Evolutionary conservation across 805 yeast genomes (phyloP).

Genomic region (Dipodascopsis uninucleata): DNA sequence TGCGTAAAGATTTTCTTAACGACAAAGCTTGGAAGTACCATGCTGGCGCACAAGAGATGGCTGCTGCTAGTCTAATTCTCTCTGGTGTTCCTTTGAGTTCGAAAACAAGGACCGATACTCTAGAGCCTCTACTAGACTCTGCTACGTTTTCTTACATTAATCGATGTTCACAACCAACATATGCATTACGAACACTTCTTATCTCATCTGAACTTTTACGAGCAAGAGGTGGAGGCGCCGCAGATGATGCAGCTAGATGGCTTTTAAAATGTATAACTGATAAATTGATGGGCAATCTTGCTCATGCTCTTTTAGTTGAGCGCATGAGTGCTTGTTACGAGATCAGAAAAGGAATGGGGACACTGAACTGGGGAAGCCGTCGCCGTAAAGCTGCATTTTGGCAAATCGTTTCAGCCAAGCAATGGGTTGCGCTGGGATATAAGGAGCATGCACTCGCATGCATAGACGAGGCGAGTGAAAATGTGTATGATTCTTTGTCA

Average conservation of each 20-base stretch:
- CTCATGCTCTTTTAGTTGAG: conserved; percentile 51
- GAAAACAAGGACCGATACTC: conserved; percentile 51
- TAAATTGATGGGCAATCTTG: conserved; percentile 40
- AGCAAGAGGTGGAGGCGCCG: conserved; percentile 41
- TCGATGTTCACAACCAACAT: conserved; percentile 63
- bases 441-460: conserved; percentile 34
- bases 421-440: conserved; percentile 49
- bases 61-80: conserved; percentile 66
- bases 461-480: conserved; percentile 32
- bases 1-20: conserved; percentile 69
- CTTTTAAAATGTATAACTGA: conserved; percentile 45
- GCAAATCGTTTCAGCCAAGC: conserved; percentile 68
- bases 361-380: conserved; percentile 43
- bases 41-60: conserved; percentile 82
- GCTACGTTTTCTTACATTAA: conserved; percentile 71
- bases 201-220: conserved; percentile 68
- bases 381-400: conserved; percentile 73
- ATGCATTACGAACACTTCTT: conserved; percentile 64
- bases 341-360: conserved; percentile 25
- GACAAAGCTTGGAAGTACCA: conserved; percentile 78
- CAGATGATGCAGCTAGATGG: conserved; percentile 47
- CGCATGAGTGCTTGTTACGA: conserved; percentile 52
- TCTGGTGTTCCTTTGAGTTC: conserved; percentile 36
- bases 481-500: conserved; percentile 33
- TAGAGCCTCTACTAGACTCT: conserved; percentile 64